Base-by-base conservation (phyloP, 2,329 filamentous ascomycete genomes). In the Plenodomus biglobosus region DNA sequence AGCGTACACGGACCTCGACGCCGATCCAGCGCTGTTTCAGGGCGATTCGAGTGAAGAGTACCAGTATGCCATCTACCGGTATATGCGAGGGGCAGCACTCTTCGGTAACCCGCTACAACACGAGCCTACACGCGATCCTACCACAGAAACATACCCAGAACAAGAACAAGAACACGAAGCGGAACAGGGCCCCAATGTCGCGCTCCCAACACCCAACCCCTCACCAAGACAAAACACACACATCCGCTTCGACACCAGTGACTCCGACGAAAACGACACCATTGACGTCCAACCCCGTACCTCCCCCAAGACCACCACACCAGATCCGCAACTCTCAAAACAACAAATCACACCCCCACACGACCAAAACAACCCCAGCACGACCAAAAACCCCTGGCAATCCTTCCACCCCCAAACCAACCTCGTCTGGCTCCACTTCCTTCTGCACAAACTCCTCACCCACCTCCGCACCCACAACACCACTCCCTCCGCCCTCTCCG, bases 371-470 rank as follows among this genome's bases (percentile, higher is more conserved):
- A 40, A 36, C 10, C 38, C 20, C 18, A 11, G 21, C 15, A 38
- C 39, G 41, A 53, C 11, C 13, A 34, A 44, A 3, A 21, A 58
- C 44, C 39, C 61, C 36, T 86, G 84, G 83, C 65, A 71, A 10
- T 66, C 74, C 22, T 86, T 80, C 62, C 76, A 79, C 34, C 83
- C 84, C 2, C 75, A 76, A 46, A 85, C 84, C 2, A 87, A 86
- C 55, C 72, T 85, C 13, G 73, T 85, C 13, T 87, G 84, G 84
- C 68, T 85, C 18, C 78, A 83, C 41, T 85, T 84, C 60, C 68
- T 87, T 3, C 74, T 86, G 11, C 75, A 78, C 49, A 80, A 79
- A 55, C 73, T 87, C 1, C 66, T 85, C 19, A 61, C 69, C 38
- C 68, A 76, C 43, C 49, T 78, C 42, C 40, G 39, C 16, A 24